Evolutionary conservation across 208 protist species (phyloP).

Genomic region (Eutreptiella sp.): DNA sequence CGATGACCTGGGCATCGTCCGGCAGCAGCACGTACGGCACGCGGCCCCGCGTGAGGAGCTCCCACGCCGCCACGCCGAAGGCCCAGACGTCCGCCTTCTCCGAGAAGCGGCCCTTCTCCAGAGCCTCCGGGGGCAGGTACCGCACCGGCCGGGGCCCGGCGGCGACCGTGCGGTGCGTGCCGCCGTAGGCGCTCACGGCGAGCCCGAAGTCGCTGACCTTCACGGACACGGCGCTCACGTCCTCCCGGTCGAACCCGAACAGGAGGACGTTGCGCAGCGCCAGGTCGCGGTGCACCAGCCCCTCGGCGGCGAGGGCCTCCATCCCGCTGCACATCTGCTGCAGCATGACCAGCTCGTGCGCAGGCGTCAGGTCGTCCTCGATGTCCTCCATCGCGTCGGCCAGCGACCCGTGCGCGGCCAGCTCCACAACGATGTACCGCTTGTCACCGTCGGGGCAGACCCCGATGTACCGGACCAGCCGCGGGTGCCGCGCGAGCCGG

Average conservation of each 20-base stretch:
- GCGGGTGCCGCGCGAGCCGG: too few species aligned
- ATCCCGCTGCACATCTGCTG: constrained; percentile 28
- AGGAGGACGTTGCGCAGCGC: constrained; percentile 27
- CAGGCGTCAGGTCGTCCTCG: constrained; percentile 17
- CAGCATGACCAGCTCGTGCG: constrained; percentile 11
- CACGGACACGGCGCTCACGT: background rate
- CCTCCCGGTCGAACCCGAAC: constrained; percentile 25
- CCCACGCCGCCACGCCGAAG: constrained; percentile 26
- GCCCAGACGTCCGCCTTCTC: constrained; percentile 33
- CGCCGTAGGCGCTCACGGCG: too few species aligned
- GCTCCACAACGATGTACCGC: constrained; percentile 24
- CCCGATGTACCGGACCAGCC: too few species aligned
- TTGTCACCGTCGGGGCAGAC: too few species aligned
- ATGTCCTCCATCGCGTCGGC: background rate
- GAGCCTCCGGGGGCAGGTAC: constrained; percentile 21
- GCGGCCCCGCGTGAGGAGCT: too few species aligned
- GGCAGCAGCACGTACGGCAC: too few species aligned
- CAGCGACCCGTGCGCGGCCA: constrained; percentile 23
- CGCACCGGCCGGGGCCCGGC: too few species aligned
- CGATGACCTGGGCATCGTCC: too few species aligned
- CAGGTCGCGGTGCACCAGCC: constrained; percentile 24
- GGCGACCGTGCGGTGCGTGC: too few species aligned
- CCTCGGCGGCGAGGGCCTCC: constrained; percentile 1
- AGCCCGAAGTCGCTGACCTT: too few species aligned
- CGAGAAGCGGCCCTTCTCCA: constrained; percentile 3